A percentile compares a stretch with the other conserved stretches of the same genome.
These are phyloP conservation scores for Phytophthora syringae DNA, from an alignment of 352 stramenopile genomes.

Conservation along the genomic window DNA sequence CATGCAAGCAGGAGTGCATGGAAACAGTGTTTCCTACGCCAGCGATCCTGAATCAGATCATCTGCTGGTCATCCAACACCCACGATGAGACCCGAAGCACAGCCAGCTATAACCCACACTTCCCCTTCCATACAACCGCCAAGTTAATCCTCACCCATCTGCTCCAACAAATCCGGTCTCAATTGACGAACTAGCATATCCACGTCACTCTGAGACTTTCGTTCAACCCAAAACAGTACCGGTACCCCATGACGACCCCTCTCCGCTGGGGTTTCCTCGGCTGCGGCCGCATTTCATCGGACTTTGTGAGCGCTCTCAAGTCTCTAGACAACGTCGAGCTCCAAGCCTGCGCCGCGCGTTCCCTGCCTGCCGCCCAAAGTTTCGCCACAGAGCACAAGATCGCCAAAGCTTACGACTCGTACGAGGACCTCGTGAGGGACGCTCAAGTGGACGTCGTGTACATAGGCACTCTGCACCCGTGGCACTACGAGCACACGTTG, in stretches of 20 bases:
- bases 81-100: background rate
- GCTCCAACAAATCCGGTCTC: background rate
- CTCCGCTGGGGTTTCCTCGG: slow-evolving; percentile 59
- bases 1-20: too few species aligned
- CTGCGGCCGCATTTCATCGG: slow-evolving; percentile 57
- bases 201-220: background rate
- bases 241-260: slow-evolving; percentile 22
- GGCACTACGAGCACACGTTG: slow-evolving; percentile 72
- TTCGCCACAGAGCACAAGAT: slow-evolving; percentile 49
- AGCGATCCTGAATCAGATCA: background rate
- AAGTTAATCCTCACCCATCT: background rate
- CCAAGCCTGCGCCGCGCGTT: slow-evolving; percentile 53
- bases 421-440: slow-evolving; percentile 81
- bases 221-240: background rate
- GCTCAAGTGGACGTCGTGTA: slow-evolving; percentile 88
- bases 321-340: slow-evolving; percentile 30
- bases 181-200: background rate
- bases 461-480: slow-evolving; percentile 86
- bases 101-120: background rate
- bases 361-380: slow-evolving; percentile 41
- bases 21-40: too few species aligned
- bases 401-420: slow-evolving; percentile 73
- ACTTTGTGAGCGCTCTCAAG: slow-evolving; percentile 56
- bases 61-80: background rate
- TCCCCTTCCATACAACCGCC: background rate